Base-by-base conservation (phyloP, 306 rosid genomes). In the Rosa lucieae region DNA sequence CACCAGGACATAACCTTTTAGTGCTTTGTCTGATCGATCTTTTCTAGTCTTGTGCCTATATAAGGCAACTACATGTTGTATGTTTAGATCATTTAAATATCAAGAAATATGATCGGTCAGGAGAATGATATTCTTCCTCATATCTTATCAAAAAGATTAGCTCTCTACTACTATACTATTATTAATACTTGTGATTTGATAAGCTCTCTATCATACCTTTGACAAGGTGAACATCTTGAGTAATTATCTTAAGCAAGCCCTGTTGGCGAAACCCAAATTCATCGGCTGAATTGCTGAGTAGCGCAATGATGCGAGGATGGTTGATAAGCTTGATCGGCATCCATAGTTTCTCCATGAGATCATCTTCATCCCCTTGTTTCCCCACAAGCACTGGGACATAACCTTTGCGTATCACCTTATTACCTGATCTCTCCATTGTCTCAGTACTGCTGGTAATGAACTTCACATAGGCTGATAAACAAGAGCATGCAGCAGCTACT, bases 371-470 rank as follows among this genome's bases (percentile, higher is more conserved):
- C 6, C 75, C 83, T 21, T 77, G 76, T 78, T 67, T 84, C 21
- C 85, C 88, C n/a, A 85, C 88, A 13, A 80, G 61, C 75, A 87
- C 46, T 21, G 87, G 90, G 8, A 87, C 84, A 18, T 78, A 69
- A 21, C 90, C 90, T 73, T 75, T 87, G 47, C 88, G 81, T 40
- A 6, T 74, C 43, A 8, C 71, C 47, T 37, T 39, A 13, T 26
- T 29, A 13, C 9, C 68, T 13, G 68, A 63, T 26, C 43, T 63
- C 68, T 29, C 3, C 42, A 62, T 63, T 12, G 20, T 37, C 12
- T 26, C 20, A 29, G 40, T 8, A 39, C 47, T 37, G 48, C 71
- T 17, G 70, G 23, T 37, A 3, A 39, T 67, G 10, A 67, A 17
- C 71, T 39, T 4, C 23, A 67, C 26, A 40, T 67, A 67, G 23